Evolutionary conservation across 352 stramenopile genomes (phyloP).

Genomic region (Globisporangium abappressorium): DNA sequence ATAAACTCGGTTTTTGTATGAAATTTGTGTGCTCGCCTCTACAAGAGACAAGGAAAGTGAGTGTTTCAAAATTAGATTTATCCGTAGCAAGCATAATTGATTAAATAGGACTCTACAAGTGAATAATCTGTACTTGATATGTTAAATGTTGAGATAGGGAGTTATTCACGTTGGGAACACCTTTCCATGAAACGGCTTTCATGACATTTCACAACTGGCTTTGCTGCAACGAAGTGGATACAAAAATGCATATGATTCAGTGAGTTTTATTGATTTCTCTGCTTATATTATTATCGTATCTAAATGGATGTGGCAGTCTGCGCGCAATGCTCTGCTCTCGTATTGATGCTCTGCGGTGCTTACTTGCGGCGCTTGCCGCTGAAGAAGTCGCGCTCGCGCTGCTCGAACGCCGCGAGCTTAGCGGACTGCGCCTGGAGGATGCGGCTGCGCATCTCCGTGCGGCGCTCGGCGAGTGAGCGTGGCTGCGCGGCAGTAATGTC

Average conservation of each 20-base stretch:
- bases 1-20: neutral
- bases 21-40: neutral
- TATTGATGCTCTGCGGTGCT: neutral
- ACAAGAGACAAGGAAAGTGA: neutral
- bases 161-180: neutral
- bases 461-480: constrained; percentile 22
- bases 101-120: too few relatives aligned
- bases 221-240: too few relatives aligned
- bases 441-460: constrained; percentile 18
- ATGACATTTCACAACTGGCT: neutral
- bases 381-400: constrained; percentile 25
- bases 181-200: neutral
- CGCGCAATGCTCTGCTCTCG: too few relatives aligned
- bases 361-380: constrained; percentile 23
- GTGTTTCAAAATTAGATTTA: neutral
- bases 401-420: constrained; percentile 21
- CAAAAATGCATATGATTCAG: too few relatives aligned
- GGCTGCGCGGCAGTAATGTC: constrained; percentile 10
- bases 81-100: neutral
- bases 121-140: too few relatives aligned
- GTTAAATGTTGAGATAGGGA: too few relatives aligned
- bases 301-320: too few relatives aligned
- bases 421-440: constrained; percentile 21
- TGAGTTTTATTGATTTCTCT: too few relatives aligned
- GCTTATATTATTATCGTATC: too few relatives aligned